Evolutionary conservation across 352 stramenopile genomes (phyloP).

Genomic region (Phytopythium aichiense): DNA sequence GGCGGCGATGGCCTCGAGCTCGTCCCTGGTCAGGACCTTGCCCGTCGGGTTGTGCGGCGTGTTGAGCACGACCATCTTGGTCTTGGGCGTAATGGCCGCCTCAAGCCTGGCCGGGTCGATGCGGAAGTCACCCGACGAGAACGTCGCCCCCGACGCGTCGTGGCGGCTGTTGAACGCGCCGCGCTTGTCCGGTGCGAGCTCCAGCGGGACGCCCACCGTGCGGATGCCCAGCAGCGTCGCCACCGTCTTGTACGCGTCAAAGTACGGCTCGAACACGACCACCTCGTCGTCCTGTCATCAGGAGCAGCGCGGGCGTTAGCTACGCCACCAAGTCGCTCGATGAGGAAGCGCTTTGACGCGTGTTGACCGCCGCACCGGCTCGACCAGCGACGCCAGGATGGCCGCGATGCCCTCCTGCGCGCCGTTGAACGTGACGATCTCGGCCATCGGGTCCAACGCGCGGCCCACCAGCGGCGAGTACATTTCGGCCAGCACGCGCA

Average conservation of each 20-base stretch:
- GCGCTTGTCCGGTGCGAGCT: conserved; percentile 44
- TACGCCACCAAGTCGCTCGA: not conserved
- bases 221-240: conserved; percentile 79
- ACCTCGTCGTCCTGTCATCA: conserved; percentile 67
- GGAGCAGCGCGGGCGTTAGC: not conserved
- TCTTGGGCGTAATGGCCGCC: conserved; percentile 83
- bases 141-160: conserved; percentile 17
- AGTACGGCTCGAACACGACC: conserved; percentile 88
- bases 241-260: conserved; percentile 88
- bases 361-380: conserved; percentile 33
- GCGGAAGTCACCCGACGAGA: conserved; percentile 72
- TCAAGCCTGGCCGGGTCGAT: conserved; percentile 88
- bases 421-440: conserved; percentile 88
- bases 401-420: conserved; percentile 85
- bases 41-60: conserved; percentile 99
- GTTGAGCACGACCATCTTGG: conserved; percentile 96
- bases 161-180: conserved; percentile 30
- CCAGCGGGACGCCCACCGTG: conserved; percentile 68
- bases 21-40: conserved; percentile 94
- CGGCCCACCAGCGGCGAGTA: conserved; percentile 71
- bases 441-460: conserved; percentile 63
- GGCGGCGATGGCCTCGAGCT: conserved; percentile 91
- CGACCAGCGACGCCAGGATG: conserved; percentile 73
- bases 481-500: conserved; percentile 72
- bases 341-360: not conserved